Conservation (phyloP, 768 basidiomycete genomes). For the Dentipellis sp. region DNA sequence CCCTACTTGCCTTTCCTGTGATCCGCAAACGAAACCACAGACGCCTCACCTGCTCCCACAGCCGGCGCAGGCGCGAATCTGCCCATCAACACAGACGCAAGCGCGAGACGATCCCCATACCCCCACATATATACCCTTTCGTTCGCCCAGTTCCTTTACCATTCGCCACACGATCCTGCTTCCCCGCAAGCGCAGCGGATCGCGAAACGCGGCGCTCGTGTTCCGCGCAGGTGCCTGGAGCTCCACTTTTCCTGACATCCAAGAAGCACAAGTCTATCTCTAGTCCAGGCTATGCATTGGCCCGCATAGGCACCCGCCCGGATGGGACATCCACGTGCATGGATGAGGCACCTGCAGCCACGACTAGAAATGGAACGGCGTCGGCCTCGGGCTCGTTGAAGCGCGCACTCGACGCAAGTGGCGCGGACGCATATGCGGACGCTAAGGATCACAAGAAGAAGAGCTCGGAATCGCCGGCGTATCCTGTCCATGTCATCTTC, state of each 20-base stretch:
- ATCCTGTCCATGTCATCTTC: too few species aligned
- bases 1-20: conserved; percentile 12
- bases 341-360: not conserved
- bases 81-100: conserved; percentile 11
- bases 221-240: too few species aligned
- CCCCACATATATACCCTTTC: conserved; percentile 1
- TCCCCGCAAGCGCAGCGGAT: not conserved
- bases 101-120: conserved; percentile 9
- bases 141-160: not conserved
- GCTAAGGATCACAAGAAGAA: not conserved
- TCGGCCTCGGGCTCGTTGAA: too few species aligned
- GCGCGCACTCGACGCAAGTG: too few species aligned
- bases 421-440: not conserved
- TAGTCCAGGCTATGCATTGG: not conserved
- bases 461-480: not conserved
- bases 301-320: not conserved
- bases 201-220: not conserved
- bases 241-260: too few species aligned
- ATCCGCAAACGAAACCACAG: not conserved
- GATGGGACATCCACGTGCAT: too few species aligned
- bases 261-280: not conserved
- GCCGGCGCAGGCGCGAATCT: not conserved
- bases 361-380: not conserved
- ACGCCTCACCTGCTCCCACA: conserved; percentile 4
- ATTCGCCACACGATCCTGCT: not conserved